Evolutionary conservation across 345 rosid species (phyloP).

Genomic region (Trapa bicornis): DNA sequence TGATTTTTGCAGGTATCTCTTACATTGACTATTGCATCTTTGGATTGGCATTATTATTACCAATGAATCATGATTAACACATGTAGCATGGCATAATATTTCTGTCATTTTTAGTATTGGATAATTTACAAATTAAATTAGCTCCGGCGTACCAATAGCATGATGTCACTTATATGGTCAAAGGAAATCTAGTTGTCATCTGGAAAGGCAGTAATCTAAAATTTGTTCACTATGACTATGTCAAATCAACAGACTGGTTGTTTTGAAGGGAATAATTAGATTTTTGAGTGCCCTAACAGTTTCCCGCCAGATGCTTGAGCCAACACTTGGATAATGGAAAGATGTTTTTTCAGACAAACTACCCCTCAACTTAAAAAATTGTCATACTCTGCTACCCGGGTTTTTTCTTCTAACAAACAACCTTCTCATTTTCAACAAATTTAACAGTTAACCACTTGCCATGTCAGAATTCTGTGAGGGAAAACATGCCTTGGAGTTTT

Average conservation of each 20-base stretch:
- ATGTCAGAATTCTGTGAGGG: no score
- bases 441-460: no score
- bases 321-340: no score
- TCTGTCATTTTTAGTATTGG: background rate
- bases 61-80: background rate
- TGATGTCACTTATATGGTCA: background rate
- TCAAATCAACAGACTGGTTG: background rate
- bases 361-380: no score
- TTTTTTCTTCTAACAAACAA: no score
- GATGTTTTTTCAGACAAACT: no score
- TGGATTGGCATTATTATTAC: background rate
- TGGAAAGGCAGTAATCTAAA: background rate
- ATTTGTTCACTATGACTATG: background rate
- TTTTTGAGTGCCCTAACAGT: background rate
- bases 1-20: conserved; percentile 46
- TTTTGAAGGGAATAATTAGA: background rate
- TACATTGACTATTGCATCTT: background rate
- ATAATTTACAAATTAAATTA: background rate
- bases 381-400: no score
- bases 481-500: no score
- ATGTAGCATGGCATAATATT: background rate
- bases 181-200: background rate
- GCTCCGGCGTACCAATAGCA: background rate
- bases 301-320: no score
- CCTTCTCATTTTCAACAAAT: no score